Conservation (phyloP, 23 red algal genomes). For the Gracilaria gracilis region DNA sequence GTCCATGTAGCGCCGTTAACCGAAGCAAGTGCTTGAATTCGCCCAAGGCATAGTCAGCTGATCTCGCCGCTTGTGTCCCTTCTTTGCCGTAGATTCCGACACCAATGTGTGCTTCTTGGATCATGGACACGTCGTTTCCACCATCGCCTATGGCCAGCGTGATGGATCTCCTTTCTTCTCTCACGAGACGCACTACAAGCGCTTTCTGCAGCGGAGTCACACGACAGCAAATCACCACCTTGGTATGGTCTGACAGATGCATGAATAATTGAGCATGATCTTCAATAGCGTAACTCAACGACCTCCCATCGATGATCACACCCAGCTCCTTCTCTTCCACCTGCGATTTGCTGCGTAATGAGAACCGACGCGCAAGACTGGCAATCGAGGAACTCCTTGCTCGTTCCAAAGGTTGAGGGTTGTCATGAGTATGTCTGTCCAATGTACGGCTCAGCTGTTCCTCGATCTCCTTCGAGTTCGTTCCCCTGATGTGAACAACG, state of each 20-base stretch:
- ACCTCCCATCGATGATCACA: constrained; percentile 89
- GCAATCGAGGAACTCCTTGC: constrained; percentile 15
- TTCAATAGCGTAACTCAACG: constrained; percentile 78
- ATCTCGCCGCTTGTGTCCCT: constrained; percentile 86
- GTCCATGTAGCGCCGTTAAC: constrained; percentile 81
- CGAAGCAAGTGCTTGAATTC: constrained; percentile 85
- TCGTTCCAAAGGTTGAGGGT: background rate
- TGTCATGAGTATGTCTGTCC: constrained; percentile 44
- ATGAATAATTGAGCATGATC: constrained; percentile 83
- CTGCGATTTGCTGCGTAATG: constrained; percentile 4
- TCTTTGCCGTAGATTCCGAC: constrained; percentile 93
- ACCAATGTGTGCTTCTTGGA: constrained; percentile 94
- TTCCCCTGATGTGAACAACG: constrained; percentile 73
- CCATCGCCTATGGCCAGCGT: constrained; percentile 95
- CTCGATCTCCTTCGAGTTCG: constrained; percentile 47
- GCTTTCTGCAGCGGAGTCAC: constrained; percentile 95
- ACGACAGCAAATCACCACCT: constrained; percentile 94
- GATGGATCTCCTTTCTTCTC: constrained; percentile 67
- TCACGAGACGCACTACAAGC: constrained; percentile 86
- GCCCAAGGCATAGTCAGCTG: constrained; percentile 85
- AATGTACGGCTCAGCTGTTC: constrained; percentile 49
- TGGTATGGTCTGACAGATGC: constrained; percentile 82
- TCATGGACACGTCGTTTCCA: constrained; percentile 97
- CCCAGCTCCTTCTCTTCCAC: constrained; percentile 72
- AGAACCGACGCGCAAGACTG: constrained; percentile 35